A percentile compares a stretch with the other conserved stretches of the same genome.
phyloP scores from a whole-genome alignment of 2,329 filamentous ascomycete genomes.

The Raffaelea albimanens region DNA sequence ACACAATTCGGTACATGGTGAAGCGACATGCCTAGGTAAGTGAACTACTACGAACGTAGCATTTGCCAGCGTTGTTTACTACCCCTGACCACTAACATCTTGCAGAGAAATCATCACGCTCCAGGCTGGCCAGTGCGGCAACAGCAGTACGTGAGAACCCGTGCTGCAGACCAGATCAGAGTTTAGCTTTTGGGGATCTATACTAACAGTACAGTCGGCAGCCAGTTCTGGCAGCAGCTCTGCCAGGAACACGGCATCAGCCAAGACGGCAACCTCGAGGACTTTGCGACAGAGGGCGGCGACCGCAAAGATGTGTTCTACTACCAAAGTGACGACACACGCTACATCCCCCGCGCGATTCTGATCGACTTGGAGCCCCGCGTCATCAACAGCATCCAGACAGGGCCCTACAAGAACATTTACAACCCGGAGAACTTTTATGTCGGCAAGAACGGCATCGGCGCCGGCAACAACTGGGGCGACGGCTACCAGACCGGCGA shows the following conservation, averaged over 20 bases:
- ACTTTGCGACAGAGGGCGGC: slow-evolving; percentile 94
- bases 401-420: slow-evolving; percentile 91
- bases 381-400: slow-evolving; percentile 86
- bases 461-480: slow-evolving; percentile 97
- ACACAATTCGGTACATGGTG: not conserved
- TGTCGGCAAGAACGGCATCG: slow-evolving; percentile 84
- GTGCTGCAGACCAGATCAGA: no score
- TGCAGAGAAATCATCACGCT: slow-evolving; percentile 96
- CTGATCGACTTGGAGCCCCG: slow-evolving; percentile 90
- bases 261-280: slow-evolving; percentile 91
- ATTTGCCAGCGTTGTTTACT: no score
- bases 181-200: not conserved
- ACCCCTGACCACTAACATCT: no score
- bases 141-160: slow-evolving; percentile 96
- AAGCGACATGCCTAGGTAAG: slow-evolving; percentile 25
- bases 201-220: slow-evolving; percentile 81
- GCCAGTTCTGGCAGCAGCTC: slow-evolving; percentile 97
- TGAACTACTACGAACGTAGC: not conserved
- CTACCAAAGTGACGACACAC: slow-evolving; percentile 97
- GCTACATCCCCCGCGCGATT: slow-evolving; percentile 95
- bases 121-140: slow-evolving; percentile 98
- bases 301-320: slow-evolving; percentile 99
- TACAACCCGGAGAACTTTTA: slow-evolving; percentile 99
- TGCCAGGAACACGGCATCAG: slow-evolving; percentile 98
- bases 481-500: slow-evolving; percentile 92